Base-by-base conservation (phyloP, 345 rosid genomes). In the Arabidopsis thaliana region DNA sequence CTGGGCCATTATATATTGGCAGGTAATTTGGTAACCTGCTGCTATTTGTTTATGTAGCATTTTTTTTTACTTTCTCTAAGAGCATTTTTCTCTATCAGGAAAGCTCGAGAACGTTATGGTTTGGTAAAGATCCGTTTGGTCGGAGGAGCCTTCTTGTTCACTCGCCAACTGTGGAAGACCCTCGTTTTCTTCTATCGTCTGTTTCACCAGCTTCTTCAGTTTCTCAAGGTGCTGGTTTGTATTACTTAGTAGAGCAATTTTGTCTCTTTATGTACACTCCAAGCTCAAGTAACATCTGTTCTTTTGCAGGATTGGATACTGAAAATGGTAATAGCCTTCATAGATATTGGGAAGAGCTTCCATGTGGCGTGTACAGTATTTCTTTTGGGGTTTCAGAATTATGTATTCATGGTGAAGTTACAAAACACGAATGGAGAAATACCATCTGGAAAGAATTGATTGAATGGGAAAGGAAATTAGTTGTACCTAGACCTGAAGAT, bases 101-200 rank as follows among this genome's bases (percentile, higher is more conserved):
- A 78, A 79, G 84, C 81, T 86, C 96, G 41, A 87, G 78, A 81
- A 91, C 94, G 10, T n/a, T 91, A 28, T 91, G 97, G 95, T 93
- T 93, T 83, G 95, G 93, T 81, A 82, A 89, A 62, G 98, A 93
- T 84, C 93, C 91, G 12, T 86, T 89, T 75, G 95, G 97, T 42
- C 80, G 97, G 71, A 81, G 97, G 81, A 91, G 98, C 73, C 89
- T 94, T n/a, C 93, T 94, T 79, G 93, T 91, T 80, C 97, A 90
- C 72, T 87, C 96, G 97, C 96, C 97, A 56, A 86, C 85, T 12
- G 50, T 16, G 14, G 83, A 86, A 71, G 96, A 88, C 60, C 50
- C 90, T 24, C 87, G 84, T 46, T 80, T 93, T 62, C 64, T 93
- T 66, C 78, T 93, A 6, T 89, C 93, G 12, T 93, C 97, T 45